Base-by-base conservation (phyloP, 73 alveolate genomes). In the Tetrahymena borealis region DNA sequence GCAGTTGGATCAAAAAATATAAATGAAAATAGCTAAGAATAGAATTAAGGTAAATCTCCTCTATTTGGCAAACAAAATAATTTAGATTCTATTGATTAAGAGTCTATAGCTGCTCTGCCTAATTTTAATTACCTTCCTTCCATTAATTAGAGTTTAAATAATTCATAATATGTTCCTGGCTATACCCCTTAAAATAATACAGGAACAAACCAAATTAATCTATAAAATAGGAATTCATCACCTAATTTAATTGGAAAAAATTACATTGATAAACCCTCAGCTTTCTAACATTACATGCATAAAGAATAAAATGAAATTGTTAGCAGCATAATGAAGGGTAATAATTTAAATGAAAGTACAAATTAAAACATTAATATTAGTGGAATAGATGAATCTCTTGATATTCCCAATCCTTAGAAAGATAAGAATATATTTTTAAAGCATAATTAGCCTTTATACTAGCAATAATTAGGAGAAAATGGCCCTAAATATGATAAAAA, bases 401-500 rank as follows among this genome's bases (percentile, higher is more conserved):
- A 60, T 60, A n/a, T 60, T 13, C 28, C 85, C 28, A 15, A 32
- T 24, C 28, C 85, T 60, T 35, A 60, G 3, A 60, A 24, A 16
- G 85, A 60, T 60, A 60, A n/a, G 28, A 60, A 60, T 60, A 60
- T 60, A 3, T 60, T 60, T 60, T 35, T 60, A 6, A 60, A 60
- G 37, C 85, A 60, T 20, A 60, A 60, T n/a, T 60, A 60, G 31
- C 85, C 85, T n/a, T 60, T 60, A 60, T 60, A 60, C 85, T 60
- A 60, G 35, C 85, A 32, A 24, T 60, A 60, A 60, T 24, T 60
- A 60, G 85, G 36, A 24, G 85, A 60, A 15, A 60, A 60, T 9
- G 95, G 95, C 28, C 95, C 95, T 11, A 60, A 90, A 35, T 93
- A 38, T 90, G 93, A 93, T 85, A 32, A 85, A 4, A 85, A 38